Base-by-base conservation (phyloP, 2,329 filamentous ascomycete genomes). In the Colletotrichum scovillei region DNA sequence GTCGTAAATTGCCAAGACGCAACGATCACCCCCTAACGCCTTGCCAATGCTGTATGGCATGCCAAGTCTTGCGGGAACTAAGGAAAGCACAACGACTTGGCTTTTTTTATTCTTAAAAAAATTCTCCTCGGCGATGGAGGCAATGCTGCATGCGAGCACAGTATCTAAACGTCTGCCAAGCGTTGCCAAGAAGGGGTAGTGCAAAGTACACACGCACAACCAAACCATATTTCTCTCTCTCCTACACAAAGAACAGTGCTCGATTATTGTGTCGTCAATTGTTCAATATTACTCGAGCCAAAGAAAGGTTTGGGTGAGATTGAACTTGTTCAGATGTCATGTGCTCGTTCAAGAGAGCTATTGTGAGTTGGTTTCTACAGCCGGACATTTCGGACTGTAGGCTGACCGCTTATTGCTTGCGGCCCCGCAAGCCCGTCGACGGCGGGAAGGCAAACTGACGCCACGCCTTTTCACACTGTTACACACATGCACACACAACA, bases 61-160 rank as follows among this genome's bases (percentile, higher is more conserved):
- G 71, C 71, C 71, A 73, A 73, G 67, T 57, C 14, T 30, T 30
- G 38, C 71, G 67, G 71, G 67, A 71, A 63, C 71, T 73, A 73
- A 63, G 62, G 35, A 16, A 42, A 42, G 35, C 4, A 42, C 6
- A 57, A 52, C n/a, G 42, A 49, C 53, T 66, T 66, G 16, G 35
- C 53, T 58, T 16, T 32, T 38, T 28, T 28, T 28, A 14, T 26
- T 26, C 26, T 26, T 26, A 6, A 22, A 14, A 38, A 24, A 49
- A 35, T 5, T 22, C 30, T 32, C 30, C 30, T 32, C 8, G 60
- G 42, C 5, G 26, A 63, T 63, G 60, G 60, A 63, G 42, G 28
- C 38, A 63, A 14, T 28, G 14, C 14, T 30, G 12, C 46, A 55
- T 22, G 62, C 62, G 26, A 38, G 49, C 46, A 64, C 62, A 64